Evolutionary conservation across 306 rosid genomes (phyloP).

Genomic region (Corylus americana): DNA sequence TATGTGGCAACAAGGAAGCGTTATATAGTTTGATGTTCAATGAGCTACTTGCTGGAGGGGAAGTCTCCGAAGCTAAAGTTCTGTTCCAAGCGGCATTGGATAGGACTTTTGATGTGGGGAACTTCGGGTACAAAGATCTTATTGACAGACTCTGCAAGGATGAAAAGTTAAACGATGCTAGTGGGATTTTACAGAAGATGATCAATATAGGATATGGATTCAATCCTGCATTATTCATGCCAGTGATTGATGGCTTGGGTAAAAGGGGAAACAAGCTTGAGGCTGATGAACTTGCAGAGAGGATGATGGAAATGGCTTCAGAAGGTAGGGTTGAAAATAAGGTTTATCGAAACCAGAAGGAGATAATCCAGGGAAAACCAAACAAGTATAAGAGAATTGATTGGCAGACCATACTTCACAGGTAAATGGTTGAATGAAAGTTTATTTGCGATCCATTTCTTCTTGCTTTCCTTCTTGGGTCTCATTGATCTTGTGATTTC

Average conservation of each 20-base stretch:
- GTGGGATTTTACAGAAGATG: slow-evolving; percentile 55
- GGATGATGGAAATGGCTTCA: slow-evolving; percentile 76
- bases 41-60: slow-evolving; percentile 67
- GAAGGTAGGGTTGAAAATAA: slow-evolving; percentile 46
- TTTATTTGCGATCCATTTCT: slow-evolving; percentile 15
- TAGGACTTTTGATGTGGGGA: slow-evolving; percentile 52
- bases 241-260: slow-evolving; percentile 79
- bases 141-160: slow-evolving; percentile 70
- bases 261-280: slow-evolving; percentile 69
- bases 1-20: slow-evolving; percentile 76
- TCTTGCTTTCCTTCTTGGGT: slow-evolving; percentile 4
- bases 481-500: slow-evolving; percentile 14
- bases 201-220: slow-evolving; percentile 62
- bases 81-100: slow-evolving; percentile 73
- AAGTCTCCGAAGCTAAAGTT: slow-evolving; percentile 60
- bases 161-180: slow-evolving; percentile 74
- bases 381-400: slow-evolving; percentile 42
- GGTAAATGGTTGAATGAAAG: slow-evolving; percentile 47
- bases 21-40: slow-evolving; percentile 84
- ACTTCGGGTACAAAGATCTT: slow-evolving; percentile 69
- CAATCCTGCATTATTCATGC: slow-evolving; percentile 75
- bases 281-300: slow-evolving; percentile 72
- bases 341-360: slow-evolving; percentile 36
- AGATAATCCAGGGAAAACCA: slow-evolving; percentile 35
- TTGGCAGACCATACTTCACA: slow-evolving; percentile 78